These are phyloP conservation scores for Thelephora ganbajun DNA, from an alignment of 768 basidiomycete genomes.

Conservation along the genomic window DNA sequence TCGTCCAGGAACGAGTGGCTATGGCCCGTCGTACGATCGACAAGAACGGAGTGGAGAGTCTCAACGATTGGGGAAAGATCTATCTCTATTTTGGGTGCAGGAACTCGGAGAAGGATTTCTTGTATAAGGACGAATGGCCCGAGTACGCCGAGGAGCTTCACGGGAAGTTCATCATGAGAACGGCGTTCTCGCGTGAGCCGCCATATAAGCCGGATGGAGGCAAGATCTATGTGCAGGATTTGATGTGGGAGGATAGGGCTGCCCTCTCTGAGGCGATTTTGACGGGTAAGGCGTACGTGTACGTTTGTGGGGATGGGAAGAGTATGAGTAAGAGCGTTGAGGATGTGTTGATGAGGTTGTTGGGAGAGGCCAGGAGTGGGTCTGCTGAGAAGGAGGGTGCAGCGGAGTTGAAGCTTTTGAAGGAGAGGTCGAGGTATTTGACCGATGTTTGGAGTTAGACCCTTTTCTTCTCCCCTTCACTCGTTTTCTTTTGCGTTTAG, in stretches of 20 bases:
- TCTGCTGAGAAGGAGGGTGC: conserved; percentile 75
- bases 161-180: conserved; percentile 82
- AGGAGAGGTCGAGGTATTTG: conserved; percentile 82
- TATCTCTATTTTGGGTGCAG: conserved; percentile 96
- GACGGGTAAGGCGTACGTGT: conserved; percentile 92
- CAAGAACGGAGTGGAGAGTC: conserved; percentile 88
- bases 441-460: conserved; percentile 80
- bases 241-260: conserved; percentile 79
- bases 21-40: conserved; percentile 89
- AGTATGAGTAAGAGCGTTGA: conserved; percentile 94
- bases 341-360: conserved; percentile 66
- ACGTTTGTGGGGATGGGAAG: conserved; percentile 95
- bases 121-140: conserved; percentile 95
- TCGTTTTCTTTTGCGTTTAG: conserved; percentile 1
- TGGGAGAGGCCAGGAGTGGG: conserved; percentile 92
- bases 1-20: conserved; percentile 94
- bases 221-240: conserved; percentile 99
- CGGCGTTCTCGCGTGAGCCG: conserved; percentile 80
- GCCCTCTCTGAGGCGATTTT: conserved; percentile 80
- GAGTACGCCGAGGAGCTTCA: conserved; percentile 73
- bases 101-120: conserved; percentile 74
- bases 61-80: conserved; percentile 92
- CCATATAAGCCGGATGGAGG: conserved; percentile 80
- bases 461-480: not conserved
- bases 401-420: conserved; percentile 87